phyloP scores from a whole-genome alignment of 371 early-diverging fungal genomes.

The Basidiobolus heterosporus region DNA sequence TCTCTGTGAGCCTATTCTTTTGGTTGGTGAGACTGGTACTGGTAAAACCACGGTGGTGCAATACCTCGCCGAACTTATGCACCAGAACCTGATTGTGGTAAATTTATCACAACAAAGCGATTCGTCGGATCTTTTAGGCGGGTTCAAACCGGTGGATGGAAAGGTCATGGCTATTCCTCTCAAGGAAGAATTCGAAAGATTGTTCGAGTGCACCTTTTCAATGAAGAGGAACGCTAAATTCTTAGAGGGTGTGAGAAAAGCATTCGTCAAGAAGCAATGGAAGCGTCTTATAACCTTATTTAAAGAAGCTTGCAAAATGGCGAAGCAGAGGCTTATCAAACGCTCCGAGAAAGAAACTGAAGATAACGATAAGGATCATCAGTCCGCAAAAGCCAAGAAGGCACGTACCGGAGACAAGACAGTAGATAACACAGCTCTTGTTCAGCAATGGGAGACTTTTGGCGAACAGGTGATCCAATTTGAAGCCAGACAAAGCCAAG shows the following conservation, averaged over 20 bases:
- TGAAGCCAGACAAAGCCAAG: slow-evolving; percentile 51
- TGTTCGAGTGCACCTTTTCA: slow-evolving; percentile 80
- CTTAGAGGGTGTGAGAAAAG: slow-evolving; percentile 56
- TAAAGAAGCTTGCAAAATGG: slow-evolving; percentile 54
- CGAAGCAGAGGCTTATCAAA: slow-evolving; percentile 30
- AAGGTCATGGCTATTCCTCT: slow-evolving; percentile 60
- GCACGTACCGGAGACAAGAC: slow-evolving; percentile 11
- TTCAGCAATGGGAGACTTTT: slow-evolving; percentile 42
- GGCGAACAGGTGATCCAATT: slow-evolving; percentile 35
- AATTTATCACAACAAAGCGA: slow-evolving; percentile 98
- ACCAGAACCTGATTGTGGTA: slow-evolving; percentile 70
- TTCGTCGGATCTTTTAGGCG: slow-evolving; percentile 91
- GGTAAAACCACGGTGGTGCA: slow-evolving; percentile 99
- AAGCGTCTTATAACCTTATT: slow-evolving; percentile 53
- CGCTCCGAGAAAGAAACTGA: slow-evolving; percentile 17
- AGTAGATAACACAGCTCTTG: slow-evolving; percentile 19
- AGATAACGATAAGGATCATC: slow-evolving; percentile 9
- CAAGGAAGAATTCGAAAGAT: slow-evolving; percentile 63
- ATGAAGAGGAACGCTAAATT: slow-evolving; percentile 70
- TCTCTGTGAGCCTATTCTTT: slow-evolving; percentile 71
- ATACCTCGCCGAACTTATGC: slow-evolving; percentile 67
- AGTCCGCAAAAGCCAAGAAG: slow-evolving; percentile 6
- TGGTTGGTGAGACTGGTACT: slow-evolving; percentile 98
- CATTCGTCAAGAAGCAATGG: slow-evolving; percentile 62
- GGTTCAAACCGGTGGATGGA: slow-evolving; percentile 91